Evolutionary conservation across 1,284 basidiomycete species (phyloP), one percentile per base, ranked within the genome.

Genomic region (Trichosporon sp.): DNA sequence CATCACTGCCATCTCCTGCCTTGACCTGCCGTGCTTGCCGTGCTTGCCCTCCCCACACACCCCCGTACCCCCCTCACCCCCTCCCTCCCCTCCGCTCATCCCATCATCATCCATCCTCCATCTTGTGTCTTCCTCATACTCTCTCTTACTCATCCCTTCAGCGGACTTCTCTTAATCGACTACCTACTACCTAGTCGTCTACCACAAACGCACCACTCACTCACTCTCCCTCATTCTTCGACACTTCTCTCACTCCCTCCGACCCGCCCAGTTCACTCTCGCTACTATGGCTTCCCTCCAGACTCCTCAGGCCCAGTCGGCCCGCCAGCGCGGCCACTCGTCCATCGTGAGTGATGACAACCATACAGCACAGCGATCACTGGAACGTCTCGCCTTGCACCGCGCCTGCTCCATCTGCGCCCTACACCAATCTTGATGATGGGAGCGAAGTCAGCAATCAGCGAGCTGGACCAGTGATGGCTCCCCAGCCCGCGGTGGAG

Each of bases 301-400:
- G 58, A 71, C 64, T 63, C 72, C 32, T 16, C 59, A 70, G 57
- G 73, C 77, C 61, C 65, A 71, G 54, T 70, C 74, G 23, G 65
- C 70, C 60, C 75, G 81, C 67, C 75, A 76, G 63, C 74, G 81
- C 67, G 81, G 79, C 61, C 76, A 78, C 62, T 80, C 81, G 59
- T 75, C 78, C 64, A 81, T 82, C 75, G 81, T 82, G 65, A 60
- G 81, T 74, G n/a, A n/a, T n/a, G n/a, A n/a, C n/a, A n/a, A n/a
- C n/a, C n/a, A n/a, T n/a, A n/a, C n/a, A n/a, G 23, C 8, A 34
- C 13, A 33, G 19, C 46, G 44, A 56, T 49, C 52, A 62, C n/a
- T n/a, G n/a, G n/a, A n/a, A n/a, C n/a, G n/a, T n/a, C n/a, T n/a
- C n/a, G n/a, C n/a, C n/a, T n/a, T n/a, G n/a, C n/a, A 52, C 59